phyloP scores from a whole-genome alignment of 495 filamentous ascomycete species.

The Penicillium pulvis region DNA sequence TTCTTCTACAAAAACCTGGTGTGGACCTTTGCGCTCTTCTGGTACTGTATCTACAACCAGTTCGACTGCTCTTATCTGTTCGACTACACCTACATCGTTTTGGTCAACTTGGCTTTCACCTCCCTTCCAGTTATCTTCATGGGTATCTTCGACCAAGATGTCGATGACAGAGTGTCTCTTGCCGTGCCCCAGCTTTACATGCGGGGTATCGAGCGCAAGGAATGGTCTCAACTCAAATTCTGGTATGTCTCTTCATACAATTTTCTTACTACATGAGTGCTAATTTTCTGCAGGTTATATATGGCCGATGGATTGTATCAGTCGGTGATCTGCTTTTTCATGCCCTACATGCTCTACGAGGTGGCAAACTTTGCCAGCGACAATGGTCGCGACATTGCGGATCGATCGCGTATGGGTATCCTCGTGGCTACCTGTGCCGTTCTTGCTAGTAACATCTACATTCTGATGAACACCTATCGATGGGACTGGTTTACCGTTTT shows the following conservation, averaged over 20 bases:
- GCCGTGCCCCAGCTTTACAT: conserved; percentile 95
- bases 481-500: conserved; percentile 96
- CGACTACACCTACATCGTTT: conserved; percentile 95
- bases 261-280: conserved; percentile 3
- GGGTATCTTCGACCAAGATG: conserved; percentile 97
- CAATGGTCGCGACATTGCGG: conserved; percentile 71
- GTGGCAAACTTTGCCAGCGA: conserved; percentile 65
- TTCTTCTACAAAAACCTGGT: conserved; percentile 99
- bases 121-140: conserved; percentile 94
- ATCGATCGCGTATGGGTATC: conserved; percentile 78
- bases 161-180: conserved; percentile 88
- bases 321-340: conserved; percentile 88
- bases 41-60: conserved; percentile 94
- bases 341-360: conserved; percentile 78
- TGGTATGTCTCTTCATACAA: conserved; percentile 60
- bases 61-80: conserved; percentile 96
- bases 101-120: conserved; percentile 97
- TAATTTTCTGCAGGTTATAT: conserved; percentile 67
- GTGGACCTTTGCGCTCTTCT: conserved; percentile 97
- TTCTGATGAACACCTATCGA: conserved; percentile 91
- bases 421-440: conserved; percentile 79
- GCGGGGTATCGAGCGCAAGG: conserved; percentile 91
- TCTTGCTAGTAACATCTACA: conserved; percentile 84
- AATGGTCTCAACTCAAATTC: conserved; percentile 97
- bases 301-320: conserved; percentile 97